A percentile compares a stretch with the other conserved stretches of the same genome.
These are phyloP conservation scores for Lodderomyces metapsilosis DNA, from an alignment of 1,139 yeast species.

Conservation along the genomic window DNA sequence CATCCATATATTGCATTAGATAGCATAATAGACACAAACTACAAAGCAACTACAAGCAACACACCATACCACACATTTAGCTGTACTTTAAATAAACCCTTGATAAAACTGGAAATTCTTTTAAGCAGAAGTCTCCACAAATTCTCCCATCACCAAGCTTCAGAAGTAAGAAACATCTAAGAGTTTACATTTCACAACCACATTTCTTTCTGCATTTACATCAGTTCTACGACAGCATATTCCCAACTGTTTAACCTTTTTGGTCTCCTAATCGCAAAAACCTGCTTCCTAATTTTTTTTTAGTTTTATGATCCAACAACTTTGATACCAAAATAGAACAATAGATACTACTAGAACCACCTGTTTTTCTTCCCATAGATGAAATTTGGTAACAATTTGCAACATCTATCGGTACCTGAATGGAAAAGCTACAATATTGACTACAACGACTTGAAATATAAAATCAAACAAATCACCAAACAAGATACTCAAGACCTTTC, in stretches of 20 bases:
- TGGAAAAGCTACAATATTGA: conserved; percentile 85
- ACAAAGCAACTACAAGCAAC: background rate
- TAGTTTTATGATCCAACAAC: background rate
- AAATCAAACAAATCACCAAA: conserved; percentile 40
- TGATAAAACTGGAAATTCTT: too few relatives aligned
- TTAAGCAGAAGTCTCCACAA: too few relatives aligned
- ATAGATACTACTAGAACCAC: background rate
- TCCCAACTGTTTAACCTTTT: too few relatives aligned
- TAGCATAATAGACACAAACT: background rate
- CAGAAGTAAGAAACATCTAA: too few relatives aligned
- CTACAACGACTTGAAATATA: conserved; percentile 69
- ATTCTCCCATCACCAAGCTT: too few relatives aligned
- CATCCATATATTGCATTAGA: background rate
- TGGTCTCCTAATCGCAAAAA: too few relatives aligned
- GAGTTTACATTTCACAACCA: too few relatives aligned
- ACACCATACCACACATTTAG: background rate
- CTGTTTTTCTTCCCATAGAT: conserved; percentile 28
- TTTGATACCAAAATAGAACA: background rate
- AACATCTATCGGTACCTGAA: conserved; percentile 77
- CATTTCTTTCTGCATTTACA: too few relatives aligned
- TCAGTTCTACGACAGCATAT: too few relatives aligned
- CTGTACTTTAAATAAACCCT: too few relatives aligned
- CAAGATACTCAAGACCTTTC: conserved; percentile 14
- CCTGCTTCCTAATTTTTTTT: too few relatives aligned
- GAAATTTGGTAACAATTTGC: conserved; percentile 84